Evolutionary conservation across 1,139 yeast genomes (phyloP).

Genomic region (Magnusiomyces ingens): DNA sequence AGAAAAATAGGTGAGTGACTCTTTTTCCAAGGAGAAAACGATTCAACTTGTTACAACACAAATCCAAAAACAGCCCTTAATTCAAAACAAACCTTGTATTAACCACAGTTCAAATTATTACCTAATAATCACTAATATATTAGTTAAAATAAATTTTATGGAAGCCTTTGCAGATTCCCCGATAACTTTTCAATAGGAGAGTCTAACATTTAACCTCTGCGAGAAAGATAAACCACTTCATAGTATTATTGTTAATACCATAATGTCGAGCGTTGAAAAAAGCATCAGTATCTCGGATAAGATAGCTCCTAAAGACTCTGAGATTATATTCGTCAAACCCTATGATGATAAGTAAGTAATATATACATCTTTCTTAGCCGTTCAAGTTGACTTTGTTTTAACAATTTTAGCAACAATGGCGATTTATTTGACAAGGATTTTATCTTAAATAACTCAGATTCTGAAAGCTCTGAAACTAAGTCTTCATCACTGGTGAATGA

Average conservation of each 20-base stretch:
- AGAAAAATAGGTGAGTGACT: neutral
- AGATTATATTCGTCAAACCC: slow-evolving; percentile 3
- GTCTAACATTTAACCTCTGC: too few species aligned
- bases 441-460: neutral
- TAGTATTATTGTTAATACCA: too few species aligned
- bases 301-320: neutral
- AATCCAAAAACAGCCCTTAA: neutral
- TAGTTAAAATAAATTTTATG: neutral
- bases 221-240: too few species aligned
- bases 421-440: neutral
- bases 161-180: neutral
- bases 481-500: too few species aligned
- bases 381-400: neutral
- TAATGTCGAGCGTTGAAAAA: neutral
- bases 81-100: too few species aligned
- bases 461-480: neutral
- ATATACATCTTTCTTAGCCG: neutral
- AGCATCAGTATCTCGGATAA: neutral
- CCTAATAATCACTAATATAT: neutral
- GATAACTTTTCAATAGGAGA: neutral
- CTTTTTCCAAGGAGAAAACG: neutral
- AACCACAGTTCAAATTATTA: neutral
- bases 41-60: neutral
- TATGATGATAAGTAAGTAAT: slow-evolving; percentile 3
- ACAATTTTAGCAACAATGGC: neutral